Evolutionary conservation across 345 rosid species (phyloP).

Genomic region (Hibiscus syriacus): DNA sequence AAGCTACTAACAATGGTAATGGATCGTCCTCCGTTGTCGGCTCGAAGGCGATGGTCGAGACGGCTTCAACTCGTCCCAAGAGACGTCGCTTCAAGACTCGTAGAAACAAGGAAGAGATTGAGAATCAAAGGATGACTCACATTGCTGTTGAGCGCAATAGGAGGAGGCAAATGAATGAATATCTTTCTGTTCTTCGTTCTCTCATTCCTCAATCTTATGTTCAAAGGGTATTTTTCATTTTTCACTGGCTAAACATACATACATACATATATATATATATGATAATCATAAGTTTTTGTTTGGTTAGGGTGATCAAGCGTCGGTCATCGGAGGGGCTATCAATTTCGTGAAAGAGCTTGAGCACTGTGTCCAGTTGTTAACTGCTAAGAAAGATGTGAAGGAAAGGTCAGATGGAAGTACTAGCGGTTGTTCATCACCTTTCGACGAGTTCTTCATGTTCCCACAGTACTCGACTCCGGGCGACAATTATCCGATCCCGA

Average conservation of each 20-base stretch:
- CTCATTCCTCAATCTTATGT: conserved; percentile 85
- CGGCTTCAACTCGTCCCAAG: conserved; percentile 28
- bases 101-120: conserved; percentile 78
- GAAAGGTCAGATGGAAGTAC: conserved; percentile 17
- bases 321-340: conserved; percentile 57
- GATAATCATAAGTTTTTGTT: neutral
- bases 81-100: conserved; percentile 53
- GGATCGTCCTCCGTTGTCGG: neutral
- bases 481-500: conserved; percentile 11
- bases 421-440: conserved; percentile 21
- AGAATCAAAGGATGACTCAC: conserved; percentile 92
- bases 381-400: conserved; percentile 22
- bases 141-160: conserved; percentile 97
- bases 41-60: conserved; percentile 8
- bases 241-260: too few species aligned
- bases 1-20: too few species aligned
- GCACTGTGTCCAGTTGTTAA: conserved; percentile 34
- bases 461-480: conserved; percentile 47
- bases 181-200: conserved; percentile 68
- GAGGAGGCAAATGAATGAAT: conserved; percentile 88
- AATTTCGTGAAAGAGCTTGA: conserved; percentile 48
- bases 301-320: conserved; percentile 48
- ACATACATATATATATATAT: too few species aligned
- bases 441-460: conserved; percentile 57
- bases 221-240: conserved; percentile 47